Conservation (phyloP, 2,329 filamentous ascomycete genomes). For the Beauveria rudraprayagi region DNA sequence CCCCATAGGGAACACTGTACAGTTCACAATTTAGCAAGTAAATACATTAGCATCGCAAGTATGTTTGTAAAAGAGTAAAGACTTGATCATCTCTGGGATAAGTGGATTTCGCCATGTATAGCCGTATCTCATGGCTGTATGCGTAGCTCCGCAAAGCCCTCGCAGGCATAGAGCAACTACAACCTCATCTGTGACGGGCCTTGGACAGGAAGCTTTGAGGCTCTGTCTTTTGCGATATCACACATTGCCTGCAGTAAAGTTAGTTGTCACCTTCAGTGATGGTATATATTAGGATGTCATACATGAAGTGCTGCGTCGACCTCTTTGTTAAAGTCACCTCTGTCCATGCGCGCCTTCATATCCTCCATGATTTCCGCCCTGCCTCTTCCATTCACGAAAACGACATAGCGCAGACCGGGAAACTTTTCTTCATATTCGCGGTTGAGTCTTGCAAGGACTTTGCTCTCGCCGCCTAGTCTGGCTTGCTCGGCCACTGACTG, state of each 20-base stretch:
- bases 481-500: slow-evolving; percentile 78
- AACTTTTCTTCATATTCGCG: slow-evolving; percentile 71
- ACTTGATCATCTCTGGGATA: too few relatives aligned
- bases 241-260: slow-evolving; percentile 66
- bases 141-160: too few relatives aligned
- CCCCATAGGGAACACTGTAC: neutral
- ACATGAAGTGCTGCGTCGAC: slow-evolving; percentile 68
- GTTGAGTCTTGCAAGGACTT: slow-evolving; percentile 61
- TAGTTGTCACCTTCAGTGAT: slow-evolving; percentile 14
- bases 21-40: neutral
- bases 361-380: slow-evolving; percentile 70
- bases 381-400: slow-evolving; percentile 79
- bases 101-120: neutral
- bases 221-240: slow-evolving; percentile 78
- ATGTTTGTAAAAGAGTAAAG: neutral
- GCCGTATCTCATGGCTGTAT: too few relatives aligned
- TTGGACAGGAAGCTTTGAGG: slow-evolving; percentile 45
- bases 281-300: slow-evolving; percentile 18
- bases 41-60: neutral
- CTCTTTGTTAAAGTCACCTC: slow-evolving; percentile 59
- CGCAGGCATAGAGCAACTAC: neutral
- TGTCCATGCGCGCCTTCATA: slow-evolving; percentile 66
- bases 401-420: slow-evolving; percentile 78
- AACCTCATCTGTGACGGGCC: neutral
- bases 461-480: slow-evolving; percentile 54